A percentile compares a stretch with the other conserved stretches of the same genome.
Conservation (phyloP, 257 asterid species). For the Nicotiana noctiflora region DNA sequence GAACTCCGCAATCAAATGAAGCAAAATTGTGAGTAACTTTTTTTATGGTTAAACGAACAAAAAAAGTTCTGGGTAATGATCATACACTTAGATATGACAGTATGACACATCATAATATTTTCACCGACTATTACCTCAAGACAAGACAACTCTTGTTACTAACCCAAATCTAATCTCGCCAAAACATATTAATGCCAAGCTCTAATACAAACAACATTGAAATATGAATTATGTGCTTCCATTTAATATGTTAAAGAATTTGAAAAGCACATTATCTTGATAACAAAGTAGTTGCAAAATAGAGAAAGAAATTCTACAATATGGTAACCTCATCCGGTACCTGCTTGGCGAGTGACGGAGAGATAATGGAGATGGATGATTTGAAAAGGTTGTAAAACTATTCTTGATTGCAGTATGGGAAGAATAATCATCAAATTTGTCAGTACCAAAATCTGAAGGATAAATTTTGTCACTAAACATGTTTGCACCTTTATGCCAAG, state of each 20-base stretch:
- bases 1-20: not conserved
- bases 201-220: not conserved
- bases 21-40: not conserved
- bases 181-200: not conserved
- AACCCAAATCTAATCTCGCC: not conserved
- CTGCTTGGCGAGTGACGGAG: slow-evolving; percentile 57
- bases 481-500: slow-evolving; percentile 29
- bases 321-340: slow-evolving; percentile 19
- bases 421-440: slow-evolving; percentile 43
- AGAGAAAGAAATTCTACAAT: not conserved
- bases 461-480: slow-evolving; percentile 52
- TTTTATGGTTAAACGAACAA: not conserved
- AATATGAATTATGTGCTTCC: not conserved
- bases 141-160: not conserved
- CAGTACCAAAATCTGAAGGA: slow-evolving; percentile 75
- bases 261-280: not conserved
- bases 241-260: not conserved
- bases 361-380: slow-evolving; percentile 37
- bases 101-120: not conserved
- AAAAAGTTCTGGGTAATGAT: not conserved
- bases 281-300: not conserved
- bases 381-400: slow-evolving; percentile 38
- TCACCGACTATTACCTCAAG: not conserved
- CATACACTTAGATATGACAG: not conserved
- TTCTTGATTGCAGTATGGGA: slow-evolving; percentile 35